Conservation (phyloP, 495 filamentous ascomycete species). For the Beverwykella pulmonaria region DNA sequence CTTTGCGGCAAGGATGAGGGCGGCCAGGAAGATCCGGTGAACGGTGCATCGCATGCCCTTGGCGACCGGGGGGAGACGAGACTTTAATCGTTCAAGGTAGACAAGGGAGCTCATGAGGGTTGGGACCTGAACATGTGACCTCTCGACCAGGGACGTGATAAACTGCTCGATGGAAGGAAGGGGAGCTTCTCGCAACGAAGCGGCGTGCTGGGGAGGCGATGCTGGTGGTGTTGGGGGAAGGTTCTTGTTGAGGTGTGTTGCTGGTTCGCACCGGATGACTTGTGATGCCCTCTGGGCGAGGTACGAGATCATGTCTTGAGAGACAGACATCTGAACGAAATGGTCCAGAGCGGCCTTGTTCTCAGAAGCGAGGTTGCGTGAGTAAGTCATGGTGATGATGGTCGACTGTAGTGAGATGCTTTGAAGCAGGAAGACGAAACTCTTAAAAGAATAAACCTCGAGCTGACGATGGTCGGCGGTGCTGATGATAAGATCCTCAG, state of each 20-base stretch:
- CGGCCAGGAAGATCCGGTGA: conserved; percentile 83
- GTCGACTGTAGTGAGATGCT: not conserved
- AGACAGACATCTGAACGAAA: conserved; percentile 82
- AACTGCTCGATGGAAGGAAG: conserved; percentile 85
- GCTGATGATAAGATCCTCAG: conserved; percentile 4
- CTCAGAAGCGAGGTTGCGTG: conserved; percentile 48
- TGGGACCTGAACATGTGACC: conserved; percentile 94
- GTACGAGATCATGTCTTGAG: conserved; percentile 80
- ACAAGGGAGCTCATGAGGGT: conserved; percentile 96
- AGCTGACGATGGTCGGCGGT: conserved; percentile 7
- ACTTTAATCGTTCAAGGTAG: conserved; percentile 82
- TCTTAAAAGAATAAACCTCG: conserved; percentile 23
- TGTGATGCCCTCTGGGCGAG: conserved; percentile 77
- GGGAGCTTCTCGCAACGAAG: conserved; percentile 47
- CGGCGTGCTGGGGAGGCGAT: conserved; percentile 63
- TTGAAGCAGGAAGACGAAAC: conserved; percentile 11
- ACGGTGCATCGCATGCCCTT: conserved; percentile 98
- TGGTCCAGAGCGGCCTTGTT: conserved; percentile 86
- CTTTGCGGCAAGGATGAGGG: conserved; percentile 76
- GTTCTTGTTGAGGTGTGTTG: conserved; percentile 53
- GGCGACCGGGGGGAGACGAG: conserved; percentile 85
- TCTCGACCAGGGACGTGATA: conserved; percentile 84
- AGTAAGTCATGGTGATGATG: conserved; percentile 47
- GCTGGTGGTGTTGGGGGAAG: conserved; percentile 69
- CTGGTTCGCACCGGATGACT: conserved; percentile 89